Evolutionary conservation across 352 stramenopile species (phyloP).

Genomic region (Pythium sp.): DNA sequence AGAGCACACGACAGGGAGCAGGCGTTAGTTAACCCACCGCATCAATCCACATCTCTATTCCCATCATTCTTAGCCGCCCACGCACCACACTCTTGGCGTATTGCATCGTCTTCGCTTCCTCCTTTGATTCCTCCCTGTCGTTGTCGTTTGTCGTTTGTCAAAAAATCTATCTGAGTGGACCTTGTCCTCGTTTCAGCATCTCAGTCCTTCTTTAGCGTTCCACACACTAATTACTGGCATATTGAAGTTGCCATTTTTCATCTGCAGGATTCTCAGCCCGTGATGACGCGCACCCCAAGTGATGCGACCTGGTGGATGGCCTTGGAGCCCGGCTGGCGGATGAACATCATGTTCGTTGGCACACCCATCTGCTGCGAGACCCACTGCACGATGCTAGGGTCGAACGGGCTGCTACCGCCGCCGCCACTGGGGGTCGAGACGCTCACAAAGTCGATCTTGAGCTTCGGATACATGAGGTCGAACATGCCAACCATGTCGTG

Average conservation of each 20-base stretch:
- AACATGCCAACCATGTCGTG: slow-evolving; percentile 77
- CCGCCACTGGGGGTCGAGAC: slow-evolving; percentile 25
- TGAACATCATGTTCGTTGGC: slow-evolving; percentile 93
- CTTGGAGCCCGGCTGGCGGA: slow-evolving; percentile 84
- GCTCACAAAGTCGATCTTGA: slow-evolving; percentile 88
- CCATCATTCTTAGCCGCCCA: neutral
- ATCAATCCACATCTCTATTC: neutral
- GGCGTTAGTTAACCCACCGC: neutral
- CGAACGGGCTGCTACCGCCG: slow-evolving; percentile 45
- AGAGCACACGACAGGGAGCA: neutral
- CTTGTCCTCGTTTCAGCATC: neutral
- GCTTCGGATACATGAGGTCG: slow-evolving; percentile 91
- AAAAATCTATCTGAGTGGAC: neutral
- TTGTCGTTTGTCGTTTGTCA: neutral
- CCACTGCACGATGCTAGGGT: slow-evolving; percentile 87
- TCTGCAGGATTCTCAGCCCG: slow-evolving; percentile 33
- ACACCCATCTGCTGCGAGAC: slow-evolving; percentile 71
- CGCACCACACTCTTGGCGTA: slow-evolving; percentile 58
- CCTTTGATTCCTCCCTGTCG: neutral
- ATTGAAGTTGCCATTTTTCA: slow-evolving; percentile 1
- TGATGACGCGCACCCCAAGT: slow-evolving; percentile 89
- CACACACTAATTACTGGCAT: neutral
- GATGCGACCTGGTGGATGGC: slow-evolving; percentile 88
- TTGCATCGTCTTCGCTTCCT: slow-evolving; percentile 32
- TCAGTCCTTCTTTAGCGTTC: neutral